Evolutionary conservation across 2,329 filamentous ascomycete genomes (phyloP), one percentile per base, ranked within the genome.

Genomic region (Xylariaceae sp.): DNA sequence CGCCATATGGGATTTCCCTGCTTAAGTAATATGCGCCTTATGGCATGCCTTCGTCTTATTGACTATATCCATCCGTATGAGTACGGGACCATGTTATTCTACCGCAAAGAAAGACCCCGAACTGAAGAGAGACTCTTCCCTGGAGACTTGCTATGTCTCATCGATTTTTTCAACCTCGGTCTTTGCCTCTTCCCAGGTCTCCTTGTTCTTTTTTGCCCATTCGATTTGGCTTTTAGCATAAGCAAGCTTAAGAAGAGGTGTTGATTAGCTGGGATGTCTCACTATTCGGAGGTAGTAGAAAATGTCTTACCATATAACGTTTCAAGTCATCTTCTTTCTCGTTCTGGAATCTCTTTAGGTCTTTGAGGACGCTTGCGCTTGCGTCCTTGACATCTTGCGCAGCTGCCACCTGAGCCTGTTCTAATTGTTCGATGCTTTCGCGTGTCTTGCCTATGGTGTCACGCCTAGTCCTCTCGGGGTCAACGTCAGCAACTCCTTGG

Each of bases 371-470:
- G 50, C 91, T 96, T 2, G 85, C 80, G 69, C 92, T 97, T 7
- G 95, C 95, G 68, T 98, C 91, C 72, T 90, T 93, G 58, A 98
- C 95, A 70, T 99, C 95, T 68, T 91, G 88, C 60, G 93, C 91
- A 3, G 92, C 90, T 3, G 90, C 93, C 29, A 91, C 84, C 55
- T 97, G 84, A 0, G 95, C 95, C 78, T 96, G 91, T 74, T 98
- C 93, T 50, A 99, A 81, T 77, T 97, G 84, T 44, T 76, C 83
- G 60, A 99, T 86, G 55, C 87, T 90, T 75, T 99, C 95, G 62
- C 89, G 87, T 0, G 95, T 99, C 81, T 97, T 98, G 40, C 93
- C 93, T 65, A 99, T 97, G 61, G 91, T 89, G 72, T 99, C 95
- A 51, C 95, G 84, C 50, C 95, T 83, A 43, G 93, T 96, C 61